phyloP scores from a whole-genome alignment of 1,284 basidiomycete genomes.

The Moesziomyces sp. region DNA sequence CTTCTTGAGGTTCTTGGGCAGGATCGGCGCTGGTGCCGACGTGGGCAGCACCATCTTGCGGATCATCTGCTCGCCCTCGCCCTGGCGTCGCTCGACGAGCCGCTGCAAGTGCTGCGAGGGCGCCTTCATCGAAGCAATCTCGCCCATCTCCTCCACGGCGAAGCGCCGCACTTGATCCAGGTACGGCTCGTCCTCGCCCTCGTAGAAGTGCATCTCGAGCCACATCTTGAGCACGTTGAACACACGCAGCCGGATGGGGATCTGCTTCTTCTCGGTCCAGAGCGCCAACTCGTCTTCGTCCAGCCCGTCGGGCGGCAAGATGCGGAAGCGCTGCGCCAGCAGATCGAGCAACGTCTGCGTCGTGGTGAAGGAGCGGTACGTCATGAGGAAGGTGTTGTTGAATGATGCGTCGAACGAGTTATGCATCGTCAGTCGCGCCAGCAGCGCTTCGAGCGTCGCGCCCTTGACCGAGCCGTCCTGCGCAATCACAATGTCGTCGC shows the following conservation, averaged over 20 bases:
- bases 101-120: slow-evolving; percentile 65
- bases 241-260: slow-evolving; percentile 76
- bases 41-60: slow-evolving; percentile 62
- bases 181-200: slow-evolving; percentile 65
- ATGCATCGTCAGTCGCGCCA: slow-evolving; percentile 90
- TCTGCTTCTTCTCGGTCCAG: slow-evolving; percentile 90
- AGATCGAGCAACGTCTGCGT: slow-evolving; percentile 85
- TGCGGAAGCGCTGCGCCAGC: slow-evolving; percentile 85
- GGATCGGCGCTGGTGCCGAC: slow-evolving; percentile 73
- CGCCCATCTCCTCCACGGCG: slow-evolving; percentile 63
- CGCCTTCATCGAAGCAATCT: slow-evolving; percentile 45
- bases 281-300: slow-evolving; percentile 76
- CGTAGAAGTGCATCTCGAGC: slow-evolving; percentile 69
- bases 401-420: slow-evolving; percentile 76
- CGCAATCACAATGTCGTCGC: slow-evolving; percentile 84
- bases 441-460: slow-evolving; percentile 84
- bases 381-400: slow-evolving; percentile 93
- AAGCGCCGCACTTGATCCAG: slow-evolving; percentile 66
- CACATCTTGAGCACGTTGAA: slow-evolving; percentile 69
- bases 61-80: slow-evolving; percentile 56
- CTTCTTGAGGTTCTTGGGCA: slow-evolving; percentile 80
- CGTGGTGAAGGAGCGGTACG: slow-evolving; percentile 93
- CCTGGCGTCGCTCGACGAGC: slow-evolving; percentile 66
- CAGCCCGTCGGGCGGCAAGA: slow-evolving; percentile 80
- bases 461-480: slow-evolving; percentile 78